Percentiles rank a stretch among this genome's conserved stretches.
Evolutionary conservation across 306 rosid genomes (phyloP).

Genomic region (Sphenostylis stenocarpa): DNA sequence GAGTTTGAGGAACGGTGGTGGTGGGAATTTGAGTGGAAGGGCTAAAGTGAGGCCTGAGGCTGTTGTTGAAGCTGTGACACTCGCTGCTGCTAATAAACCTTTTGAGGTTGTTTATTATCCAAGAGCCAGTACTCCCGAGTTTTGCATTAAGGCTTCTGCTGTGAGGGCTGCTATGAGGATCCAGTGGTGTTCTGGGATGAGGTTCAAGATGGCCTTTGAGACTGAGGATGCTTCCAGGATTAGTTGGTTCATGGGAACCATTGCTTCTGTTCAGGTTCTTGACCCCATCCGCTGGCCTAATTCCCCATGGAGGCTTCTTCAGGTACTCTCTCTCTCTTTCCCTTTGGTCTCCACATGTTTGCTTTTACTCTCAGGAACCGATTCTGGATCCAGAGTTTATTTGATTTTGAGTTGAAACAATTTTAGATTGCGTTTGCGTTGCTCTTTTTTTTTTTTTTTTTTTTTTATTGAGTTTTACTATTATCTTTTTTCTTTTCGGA

Average conservation of each 20-base stretch:
- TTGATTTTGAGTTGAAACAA: not conserved
- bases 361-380: not conserved
- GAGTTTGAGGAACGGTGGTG: constrained; percentile 45
- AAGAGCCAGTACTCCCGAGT: constrained; percentile 87
- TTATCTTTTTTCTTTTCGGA: not conserved
- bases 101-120: constrained; percentile 87
- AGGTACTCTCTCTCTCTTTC: constrained; percentile 44
- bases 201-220: constrained; percentile 96
- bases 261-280: constrained; percentile 73
- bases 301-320: constrained; percentile 94
- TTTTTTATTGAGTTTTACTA: not conserved
- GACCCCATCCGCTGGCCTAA: constrained; percentile 91
- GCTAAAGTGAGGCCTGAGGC: constrained; percentile 67
- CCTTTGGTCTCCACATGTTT: not conserved
- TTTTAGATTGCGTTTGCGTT: not conserved
- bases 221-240: constrained; percentile 96
- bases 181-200: constrained; percentile 91
- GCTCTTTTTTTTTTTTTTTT: no score
- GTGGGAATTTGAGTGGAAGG: constrained; percentile 43
- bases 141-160: constrained; percentile 69
- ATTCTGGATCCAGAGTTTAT: not conserved
- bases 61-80: constrained; percentile 65
- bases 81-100: constrained; percentile 64
- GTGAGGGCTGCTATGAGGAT: constrained; percentile 73
- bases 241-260: constrained; percentile 97